Percentiles rank a stretch among this genome's conserved stretches.
Evolutionary conservation across 495 filamentous ascomycete genomes (phyloP).

Genomic region (Hypoxylon fragiforme): DNA sequence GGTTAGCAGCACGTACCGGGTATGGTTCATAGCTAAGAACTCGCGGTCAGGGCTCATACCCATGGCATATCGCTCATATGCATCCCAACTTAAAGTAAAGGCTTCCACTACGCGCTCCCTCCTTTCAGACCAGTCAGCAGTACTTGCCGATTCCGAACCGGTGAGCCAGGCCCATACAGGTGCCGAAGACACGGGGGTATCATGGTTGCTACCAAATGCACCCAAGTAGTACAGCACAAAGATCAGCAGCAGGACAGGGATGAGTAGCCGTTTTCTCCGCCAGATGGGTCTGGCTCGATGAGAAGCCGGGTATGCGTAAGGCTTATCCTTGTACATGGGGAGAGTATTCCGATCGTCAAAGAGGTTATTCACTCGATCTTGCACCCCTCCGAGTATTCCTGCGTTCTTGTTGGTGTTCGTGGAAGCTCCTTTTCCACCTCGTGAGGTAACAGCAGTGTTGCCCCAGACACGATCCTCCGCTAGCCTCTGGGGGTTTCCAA

Average conservation of each 20-base stretch:
- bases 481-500: conserved; percentile 67
- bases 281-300: conserved; percentile 51
- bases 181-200: conserved; percentile 32
- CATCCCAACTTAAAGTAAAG: conserved; percentile 87
- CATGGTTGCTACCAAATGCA: conserved; percentile 47
- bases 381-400: conserved; percentile 50
- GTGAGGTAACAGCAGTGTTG: conserved; percentile 41
- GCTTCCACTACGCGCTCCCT: conserved; percentile 86
- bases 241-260: conserved; percentile 47
- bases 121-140: conserved; percentile 71
- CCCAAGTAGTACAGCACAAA: conserved; percentile 64
- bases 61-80: conserved; percentile 93
- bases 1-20: conserved; percentile 13
- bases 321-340: conserved; percentile 99
- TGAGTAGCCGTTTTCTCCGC: conserved; percentile 53
- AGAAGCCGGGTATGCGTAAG: conserved; percentile 69
- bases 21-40: not conserved
- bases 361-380: conserved; percentile 47
- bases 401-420: conserved; percentile 34
- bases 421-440: conserved; percentile 19
- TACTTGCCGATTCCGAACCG: conserved; percentile 38
- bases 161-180: conserved; percentile 51
- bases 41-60: conserved; percentile 57
- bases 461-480: conserved; percentile 71
- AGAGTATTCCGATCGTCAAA: conserved; percentile 64